Evolutionary conservation across 106 monocot species (phyloP), one percentile per base, ranked within the genome.

Genomic region (Allium sativum): DNA sequence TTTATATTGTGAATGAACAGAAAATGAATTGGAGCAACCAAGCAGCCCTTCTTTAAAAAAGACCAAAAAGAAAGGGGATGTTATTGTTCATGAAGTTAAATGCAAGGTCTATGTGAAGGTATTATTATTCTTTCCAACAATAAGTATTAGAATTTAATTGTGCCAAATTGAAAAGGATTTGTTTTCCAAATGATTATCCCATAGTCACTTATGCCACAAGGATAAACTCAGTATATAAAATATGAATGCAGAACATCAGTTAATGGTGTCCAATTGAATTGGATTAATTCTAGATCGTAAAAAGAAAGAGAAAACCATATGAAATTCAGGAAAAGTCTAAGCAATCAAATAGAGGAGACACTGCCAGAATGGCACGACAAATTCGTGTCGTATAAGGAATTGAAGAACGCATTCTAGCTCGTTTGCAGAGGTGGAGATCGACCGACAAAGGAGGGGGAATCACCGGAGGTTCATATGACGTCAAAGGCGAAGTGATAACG

Each of bases 101-200:
- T 99, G 98, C 88, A 99, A 99, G 68, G 82, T 99, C 57, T 99
- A 88, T 76, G 70, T 88, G 21, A 88, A 81, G 98, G 98, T 99
- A 79, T 43, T 31, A 31, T 31, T 1, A 31, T 31, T 31, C 4
- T 31, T 31, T 31, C 2, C 31, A 31, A 0, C 31, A 31, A 31
- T 31, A n/a, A n/a, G n/a, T n/a, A n/a, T n/a, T n/a, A n/a, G n/a
- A n/a, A n/a, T n/a, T n/a, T n/a, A n/a, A n/a, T n/a, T n/a, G n/a
- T n/a, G n/a, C n/a, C n/a, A n/a, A n/a, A n/a, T n/a, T n/a, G n/a
- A n/a, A n/a, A n/a, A n/a, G n/a, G n/a, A n/a, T n/a, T n/a, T n/a
- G n/a, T n/a, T n/a, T n/a, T n/a, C n/a, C n/a, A n/a, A n/a, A n/a
- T n/a, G n/a, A n/a, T n/a, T n/a, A n/a, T n/a, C n/a, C n/a, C n/a